Conservation (phyloP, 371 early-diverging fungal genomes). For the Dentiscutata heterogama region DNA sequence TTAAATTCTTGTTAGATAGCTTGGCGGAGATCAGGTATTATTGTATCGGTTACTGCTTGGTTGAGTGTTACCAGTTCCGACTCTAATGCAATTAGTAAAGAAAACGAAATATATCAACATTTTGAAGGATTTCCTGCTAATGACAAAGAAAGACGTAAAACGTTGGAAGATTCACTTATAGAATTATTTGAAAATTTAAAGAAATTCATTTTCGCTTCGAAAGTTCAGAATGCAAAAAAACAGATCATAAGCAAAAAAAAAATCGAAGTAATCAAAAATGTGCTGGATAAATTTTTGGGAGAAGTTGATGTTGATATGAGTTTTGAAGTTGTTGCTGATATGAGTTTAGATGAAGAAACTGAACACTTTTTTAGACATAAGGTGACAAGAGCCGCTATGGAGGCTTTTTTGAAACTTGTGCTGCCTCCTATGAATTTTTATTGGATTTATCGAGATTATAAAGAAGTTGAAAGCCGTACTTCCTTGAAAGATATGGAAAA, state of each 20-base stretch:
- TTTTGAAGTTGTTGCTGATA: neutral
- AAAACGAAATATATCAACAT: neutral
- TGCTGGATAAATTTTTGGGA: neutral
- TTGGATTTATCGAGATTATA: neutral
- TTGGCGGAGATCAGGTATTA: no score
- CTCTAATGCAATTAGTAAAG: neutral
- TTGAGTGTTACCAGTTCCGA: neutral
- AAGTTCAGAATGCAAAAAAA: neutral
- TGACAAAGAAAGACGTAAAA: slow-evolving; percentile 4
- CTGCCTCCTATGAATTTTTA: neutral
- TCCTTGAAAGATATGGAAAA: slow-evolving; percentile 28
- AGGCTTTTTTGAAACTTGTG: neutral
- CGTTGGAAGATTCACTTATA: neutral
- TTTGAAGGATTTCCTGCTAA: neutral
- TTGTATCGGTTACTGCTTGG: neutral
- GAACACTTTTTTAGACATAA: neutral
- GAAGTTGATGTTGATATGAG: neutral
- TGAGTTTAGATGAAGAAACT: neutral
- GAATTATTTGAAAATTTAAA: neutral
- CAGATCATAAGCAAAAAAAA: neutral
- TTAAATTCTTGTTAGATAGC: no score
- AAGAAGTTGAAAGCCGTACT: neutral
- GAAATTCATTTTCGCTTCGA: neutral
- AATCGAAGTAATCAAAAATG: neutral
- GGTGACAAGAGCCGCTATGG: neutral